Base-by-base conservation (phyloP, 1,139 yeast species). In the Pichia cactophila region DNA sequence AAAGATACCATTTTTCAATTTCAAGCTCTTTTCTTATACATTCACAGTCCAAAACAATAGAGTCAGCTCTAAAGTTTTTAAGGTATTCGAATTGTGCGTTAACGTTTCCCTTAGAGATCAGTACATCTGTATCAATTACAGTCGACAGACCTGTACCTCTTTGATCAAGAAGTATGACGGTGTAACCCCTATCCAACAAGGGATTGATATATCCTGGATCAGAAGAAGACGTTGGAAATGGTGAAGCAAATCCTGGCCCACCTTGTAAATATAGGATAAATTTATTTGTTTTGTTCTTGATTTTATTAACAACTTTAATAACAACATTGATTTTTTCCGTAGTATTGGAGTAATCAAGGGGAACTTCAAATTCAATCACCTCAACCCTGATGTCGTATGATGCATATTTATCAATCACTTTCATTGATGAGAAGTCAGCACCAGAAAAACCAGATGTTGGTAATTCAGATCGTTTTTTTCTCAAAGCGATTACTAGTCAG, bases 91-190 rank as follows among this genome's bases (percentile, higher is more conserved):
- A 61, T 50, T 73, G 74, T 16, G 57, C 57, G 5, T 63, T 62
- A 2, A 64, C 50, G 4, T 53, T 44, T 3, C 55, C 66, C 10
- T 57, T 54, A 2, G 44, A 39, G 6, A 50, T 20, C 39, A 76
- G 56, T 1, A 69, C 62, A 1, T 53, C 58, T 2, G 62, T 62
- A 43, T 75, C 78, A 26, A 78, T 58, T 0, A 79, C 73, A 1
- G 74, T 65, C 45, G 80, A 73, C 37, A 72, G 61, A 0, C 83
- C 84, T 0, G 83, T 78, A 8, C 83, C 84, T 58, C 84, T 65
- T 60, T 79, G 84, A 61, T 79, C 84, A 51, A 76, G 63, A 46
- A 69, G 73, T 17, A 78, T 62, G 12, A 79, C 70, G 48, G 71
- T 74, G 56, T 71, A 78, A 0, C 76, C 78, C 42, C 66, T 66